phyloP scores from a whole-genome alignment of 345 rosid species.

The Euclidium syriacum region DNA sequence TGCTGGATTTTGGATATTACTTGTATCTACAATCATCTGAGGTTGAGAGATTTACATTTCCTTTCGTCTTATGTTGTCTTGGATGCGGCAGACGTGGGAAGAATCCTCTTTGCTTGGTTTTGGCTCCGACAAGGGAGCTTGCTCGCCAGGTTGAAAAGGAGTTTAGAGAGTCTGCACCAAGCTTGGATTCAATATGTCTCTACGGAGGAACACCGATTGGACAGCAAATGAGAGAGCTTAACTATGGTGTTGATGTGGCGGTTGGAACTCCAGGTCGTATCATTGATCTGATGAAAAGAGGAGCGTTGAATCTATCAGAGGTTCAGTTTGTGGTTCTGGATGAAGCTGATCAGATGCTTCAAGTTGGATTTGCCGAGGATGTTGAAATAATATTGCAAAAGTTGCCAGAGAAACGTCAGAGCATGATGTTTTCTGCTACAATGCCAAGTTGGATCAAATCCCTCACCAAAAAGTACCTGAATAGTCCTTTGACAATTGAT shows the following conservation, averaged over 20 bases:
- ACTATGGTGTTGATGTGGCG: constrained; percentile 74
- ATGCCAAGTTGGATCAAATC: constrained; percentile 87
- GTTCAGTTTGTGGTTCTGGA: constrained; percentile 85
- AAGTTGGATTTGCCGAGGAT: constrained; percentile 90
- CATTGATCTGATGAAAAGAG: constrained; percentile 89
- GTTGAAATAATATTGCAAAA: constrained; percentile 67
- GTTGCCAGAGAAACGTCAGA: constrained; percentile 75
- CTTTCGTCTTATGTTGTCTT: neutral
- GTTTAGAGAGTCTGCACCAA: constrained; percentile 73
- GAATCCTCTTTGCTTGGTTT: constrained; percentile 77
- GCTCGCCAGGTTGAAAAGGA: constrained; percentile 92
- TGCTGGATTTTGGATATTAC: neutral
- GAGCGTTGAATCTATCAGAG: constrained; percentile 64
- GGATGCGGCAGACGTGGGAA: constrained; percentile 56
- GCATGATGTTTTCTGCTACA: constrained; percentile 94
- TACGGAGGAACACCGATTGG: constrained; percentile 88
- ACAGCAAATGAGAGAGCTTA: constrained; percentile 69
- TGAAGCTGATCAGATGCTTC: constrained; percentile 99
- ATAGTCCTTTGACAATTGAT: constrained; percentile 76
- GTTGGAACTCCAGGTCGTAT: constrained; percentile 99
- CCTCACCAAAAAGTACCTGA: constrained; percentile 67
- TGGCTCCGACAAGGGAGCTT: constrained; percentile 98
- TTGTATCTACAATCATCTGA: neutral
- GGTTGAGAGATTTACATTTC: neutral
- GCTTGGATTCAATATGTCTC: constrained; percentile 75